These are phyloP conservation scores for Pyrenopolyporus hunteri DNA, from an alignment of 495 filamentous ascomycete genomes.

Conservation along the genomic window DNA sequence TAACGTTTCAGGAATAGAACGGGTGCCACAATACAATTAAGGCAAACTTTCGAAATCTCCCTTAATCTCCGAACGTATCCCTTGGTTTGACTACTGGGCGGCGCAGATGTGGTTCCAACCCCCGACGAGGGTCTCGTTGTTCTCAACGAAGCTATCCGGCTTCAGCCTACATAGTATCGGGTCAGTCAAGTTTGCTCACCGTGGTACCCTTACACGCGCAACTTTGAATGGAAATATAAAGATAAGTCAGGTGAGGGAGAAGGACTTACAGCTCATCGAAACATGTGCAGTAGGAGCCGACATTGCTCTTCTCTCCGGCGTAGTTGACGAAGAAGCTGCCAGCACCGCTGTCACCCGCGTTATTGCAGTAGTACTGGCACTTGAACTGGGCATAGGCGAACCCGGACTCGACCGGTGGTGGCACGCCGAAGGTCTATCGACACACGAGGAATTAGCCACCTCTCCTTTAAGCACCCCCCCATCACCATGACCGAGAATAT, in stretches of 20 bases:
- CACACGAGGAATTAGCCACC: background rate
- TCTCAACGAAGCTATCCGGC: constrained; percentile 29
- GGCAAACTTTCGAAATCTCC: background rate
- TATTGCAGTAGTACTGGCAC: constrained; percentile 66
- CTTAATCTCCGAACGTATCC: background rate
- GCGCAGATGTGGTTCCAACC: constrained; percentile 40
- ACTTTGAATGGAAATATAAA: background rate
- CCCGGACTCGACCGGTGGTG: constrained; percentile 43
- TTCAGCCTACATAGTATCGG: constrained; percentile 19
- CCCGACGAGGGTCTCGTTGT: constrained; percentile 33
- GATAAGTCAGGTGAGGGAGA: background rate
- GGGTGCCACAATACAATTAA: background rate
- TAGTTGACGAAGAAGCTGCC: constrained; percentile 41
- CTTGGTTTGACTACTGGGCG: background rate
- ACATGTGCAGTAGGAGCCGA: constrained; percentile 35
- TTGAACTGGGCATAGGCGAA: constrained; percentile 79
- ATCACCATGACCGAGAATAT: no score
- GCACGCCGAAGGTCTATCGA: constrained; percentile 37
- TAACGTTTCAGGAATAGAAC: background rate
- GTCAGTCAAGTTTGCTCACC: constrained; percentile 9
- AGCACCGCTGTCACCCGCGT: constrained; percentile 3
- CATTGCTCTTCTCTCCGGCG: background rate
- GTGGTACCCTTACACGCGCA: background rate
- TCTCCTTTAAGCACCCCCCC: background rate
- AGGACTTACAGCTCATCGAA: constrained; percentile 39